Evolutionary conservation across 345 rosid genomes (phyloP).

Genomic region (Aquilaria yunnanensis): DNA sequence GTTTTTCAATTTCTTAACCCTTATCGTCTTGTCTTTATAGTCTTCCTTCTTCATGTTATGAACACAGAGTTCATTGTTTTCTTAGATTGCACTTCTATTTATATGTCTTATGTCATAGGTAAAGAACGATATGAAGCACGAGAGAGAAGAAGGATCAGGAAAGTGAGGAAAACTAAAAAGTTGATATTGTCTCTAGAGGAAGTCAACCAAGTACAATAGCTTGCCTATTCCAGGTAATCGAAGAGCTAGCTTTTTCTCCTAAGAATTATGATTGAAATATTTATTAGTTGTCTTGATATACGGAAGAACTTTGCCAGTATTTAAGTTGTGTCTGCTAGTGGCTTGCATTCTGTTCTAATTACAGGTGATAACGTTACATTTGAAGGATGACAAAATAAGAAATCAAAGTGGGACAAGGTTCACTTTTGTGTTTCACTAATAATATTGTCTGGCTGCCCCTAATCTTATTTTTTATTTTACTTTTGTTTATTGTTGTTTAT

Average conservation of each 20-base stretch:
- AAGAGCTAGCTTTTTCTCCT: not conserved
- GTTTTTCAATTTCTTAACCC: too few relatives aligned
- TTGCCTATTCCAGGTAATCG: conserved; percentile 55
- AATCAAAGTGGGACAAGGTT: conserved; percentile 97
- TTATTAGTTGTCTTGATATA: conserved; percentile 1
- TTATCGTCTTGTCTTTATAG: not conserved
- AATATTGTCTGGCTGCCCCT: not conserved
- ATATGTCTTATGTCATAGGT: conserved; percentile 12
- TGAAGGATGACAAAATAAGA: conserved; percentile 80
- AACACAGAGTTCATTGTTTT: not conserved
- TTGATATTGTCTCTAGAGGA: conserved; percentile 66
- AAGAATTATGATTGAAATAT: not conserved
- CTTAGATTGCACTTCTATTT: not conserved
- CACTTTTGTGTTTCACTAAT: not conserved
- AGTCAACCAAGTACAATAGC: conserved; percentile 53
- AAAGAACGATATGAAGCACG: conserved; percentile 77
- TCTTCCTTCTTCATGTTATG: conserved; percentile 3
- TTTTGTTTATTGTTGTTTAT: too few relatives aligned
- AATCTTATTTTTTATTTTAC: conserved; percentile 1
- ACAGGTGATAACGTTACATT: conserved; percentile 39
- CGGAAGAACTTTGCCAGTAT: conserved; percentile 23
- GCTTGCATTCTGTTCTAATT: conserved; percentile 30
- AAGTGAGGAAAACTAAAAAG: conserved; percentile 67
- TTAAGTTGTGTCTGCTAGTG: conserved; percentile 36
- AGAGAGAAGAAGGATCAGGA: conserved; percentile 86